These are phyloP conservation scores for Acanthamoeba sp. DNA, from an alignment of 208 protist species.

Conservation along the genomic window DNA sequence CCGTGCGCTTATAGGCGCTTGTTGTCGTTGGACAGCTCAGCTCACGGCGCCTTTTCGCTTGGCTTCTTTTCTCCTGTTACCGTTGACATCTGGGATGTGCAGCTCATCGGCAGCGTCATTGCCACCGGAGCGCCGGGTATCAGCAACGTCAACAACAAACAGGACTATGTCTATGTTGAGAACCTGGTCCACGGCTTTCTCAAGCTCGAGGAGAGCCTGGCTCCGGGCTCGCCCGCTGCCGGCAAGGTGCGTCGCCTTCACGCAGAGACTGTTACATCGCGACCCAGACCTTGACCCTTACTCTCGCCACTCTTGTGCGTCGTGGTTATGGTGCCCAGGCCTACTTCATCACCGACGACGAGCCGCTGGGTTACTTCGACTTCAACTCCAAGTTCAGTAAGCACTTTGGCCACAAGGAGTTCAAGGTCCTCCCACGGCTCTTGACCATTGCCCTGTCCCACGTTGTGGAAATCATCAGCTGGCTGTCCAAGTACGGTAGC, in stretches of 20 bases:
- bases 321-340: no score
- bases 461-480: conserved; percentile 9
- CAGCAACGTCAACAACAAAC: not conserved
- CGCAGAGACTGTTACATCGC: no score
- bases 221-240: not conserved
- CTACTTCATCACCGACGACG: conserved; percentile 34
- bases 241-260: conserved; percentile 34
- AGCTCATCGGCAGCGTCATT: not conserved
- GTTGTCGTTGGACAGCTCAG: not conserved
- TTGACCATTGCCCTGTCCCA: not conserved
- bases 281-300: no score
- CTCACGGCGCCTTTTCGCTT: not conserved
- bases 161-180: conserved; percentile 59
- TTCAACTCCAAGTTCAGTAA: conserved; percentile 28
- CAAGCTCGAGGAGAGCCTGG: conserved; percentile 29
- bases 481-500: conserved; percentile 51
- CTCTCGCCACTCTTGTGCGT: no score
- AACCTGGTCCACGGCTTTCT: conserved; percentile 50
- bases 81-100: not conserved
- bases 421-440: not conserved
- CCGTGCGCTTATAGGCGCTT: not conserved
- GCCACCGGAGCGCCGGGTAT: not conserved
- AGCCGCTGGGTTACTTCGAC: conserved; percentile 44
- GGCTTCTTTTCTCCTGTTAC: not conserved
- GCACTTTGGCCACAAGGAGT: not conserved